Evolutionary conservation across 2,329 filamentous ascomycete genomes (phyloP).

Genomic region (Scleromitrula shiraiana): DNA sequence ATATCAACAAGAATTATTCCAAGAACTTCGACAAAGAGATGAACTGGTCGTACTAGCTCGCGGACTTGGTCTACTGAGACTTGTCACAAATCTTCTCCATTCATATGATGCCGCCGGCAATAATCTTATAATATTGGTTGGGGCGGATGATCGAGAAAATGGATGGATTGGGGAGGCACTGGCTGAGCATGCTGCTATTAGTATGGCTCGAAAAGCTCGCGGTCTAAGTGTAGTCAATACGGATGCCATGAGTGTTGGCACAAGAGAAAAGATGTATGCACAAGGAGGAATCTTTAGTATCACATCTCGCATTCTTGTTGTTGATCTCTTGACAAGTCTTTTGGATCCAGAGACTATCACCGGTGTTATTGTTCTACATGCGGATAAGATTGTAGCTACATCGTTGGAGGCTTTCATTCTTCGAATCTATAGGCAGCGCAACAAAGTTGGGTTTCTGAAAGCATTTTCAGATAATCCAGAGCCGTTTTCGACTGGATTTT

Average conservation of each 20-base stretch:
- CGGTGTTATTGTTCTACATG: slow-evolving; percentile 79
- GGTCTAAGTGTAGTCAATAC: slow-evolving; percentile 91
- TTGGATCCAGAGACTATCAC: slow-evolving; percentile 79
- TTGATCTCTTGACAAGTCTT: slow-evolving; percentile 80
- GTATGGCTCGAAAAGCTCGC: slow-evolving; percentile 70
- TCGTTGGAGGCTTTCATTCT: slow-evolving; percentile 93
- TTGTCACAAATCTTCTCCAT: slow-evolving; percentile 93
- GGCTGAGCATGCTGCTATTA: slow-evolving; percentile 90
- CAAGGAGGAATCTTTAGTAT: slow-evolving; percentile 90
- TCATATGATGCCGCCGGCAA: slow-evolving; percentile 94
- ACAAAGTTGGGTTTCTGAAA: slow-evolving; percentile 88
- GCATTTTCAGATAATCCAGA: slow-evolving; percentile 93
- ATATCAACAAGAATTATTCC: slow-evolving; percentile 95
- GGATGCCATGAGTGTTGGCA: slow-evolving; percentile 78
- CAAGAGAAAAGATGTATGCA: slow-evolving; percentile 85
- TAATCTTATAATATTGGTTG: slow-evolving; percentile 82
- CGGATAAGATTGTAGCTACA: slow-evolving; percentile 77
- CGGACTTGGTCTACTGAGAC: slow-evolving; percentile 82
- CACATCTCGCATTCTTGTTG: slow-evolving; percentile 89
- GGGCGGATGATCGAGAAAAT: slow-evolving; percentile 88
- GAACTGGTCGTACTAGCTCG: slow-evolving; percentile 86
- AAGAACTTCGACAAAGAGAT: slow-evolving; percentile 83
- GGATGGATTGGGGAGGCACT: slow-evolving; percentile 93
- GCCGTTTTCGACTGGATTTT: slow-evolving; percentile 80
- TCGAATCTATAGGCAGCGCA: slow-evolving; percentile 87